These are phyloP conservation scores for Sphaerostilbella broomeana DNA, from an alignment of 2,329 filamentous ascomycete species.

Conservation along the genomic window DNA sequence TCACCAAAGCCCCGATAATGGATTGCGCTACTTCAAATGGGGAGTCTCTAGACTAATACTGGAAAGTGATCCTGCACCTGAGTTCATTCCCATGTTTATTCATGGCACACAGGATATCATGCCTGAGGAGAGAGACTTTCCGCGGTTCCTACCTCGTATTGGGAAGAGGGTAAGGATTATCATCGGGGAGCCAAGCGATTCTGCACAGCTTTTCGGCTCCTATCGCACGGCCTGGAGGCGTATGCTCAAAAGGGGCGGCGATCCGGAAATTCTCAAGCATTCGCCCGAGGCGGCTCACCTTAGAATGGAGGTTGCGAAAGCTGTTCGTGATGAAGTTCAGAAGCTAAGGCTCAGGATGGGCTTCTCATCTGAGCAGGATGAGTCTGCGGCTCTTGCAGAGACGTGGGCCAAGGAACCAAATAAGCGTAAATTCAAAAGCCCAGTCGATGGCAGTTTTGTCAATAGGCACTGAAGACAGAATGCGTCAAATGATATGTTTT, in stretches of 20 bases:
- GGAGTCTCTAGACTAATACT: constrained; percentile 86
- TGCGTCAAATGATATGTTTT: constrained; percentile 6
- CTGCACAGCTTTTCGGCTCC: constrained; percentile 69
- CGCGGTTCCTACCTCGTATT: constrained; percentile 71
- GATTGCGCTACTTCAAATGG: constrained; percentile 98
- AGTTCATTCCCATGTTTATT: constrained; percentile 89
- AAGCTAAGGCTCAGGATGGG: constrained; percentile 68
- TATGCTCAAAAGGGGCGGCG: constrained; percentile 45
- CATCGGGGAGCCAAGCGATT: constrained; percentile 73
- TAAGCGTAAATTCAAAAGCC: constrained; percentile 44
- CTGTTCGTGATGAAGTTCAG: constrained; percentile 72
- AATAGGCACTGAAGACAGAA: constrained; percentile 28
- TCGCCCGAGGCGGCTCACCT: constrained; percentile 59
- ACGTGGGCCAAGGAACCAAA: constrained; percentile 62
- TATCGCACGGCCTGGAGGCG: constrained; percentile 67
- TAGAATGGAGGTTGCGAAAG: constrained; percentile 70
- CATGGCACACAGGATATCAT: constrained; percentile 85
- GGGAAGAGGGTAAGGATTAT: constrained; percentile 65
- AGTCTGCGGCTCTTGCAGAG: constrained; percentile 67
- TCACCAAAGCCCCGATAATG: constrained; percentile 72
- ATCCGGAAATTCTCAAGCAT: constrained; percentile 39
- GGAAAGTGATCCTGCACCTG: constrained; percentile 78
- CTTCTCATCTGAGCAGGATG: constrained; percentile 69
- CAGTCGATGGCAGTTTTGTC: constrained; percentile 48
- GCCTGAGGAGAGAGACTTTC: constrained; percentile 74